A percentile compares a stretch with the other conserved stretches of the same genome.
These are phyloP conservation scores for Acanthamoeba sp. DNA, from an alignment of 208 protist genomes.

Conservation along the genomic window DNA sequence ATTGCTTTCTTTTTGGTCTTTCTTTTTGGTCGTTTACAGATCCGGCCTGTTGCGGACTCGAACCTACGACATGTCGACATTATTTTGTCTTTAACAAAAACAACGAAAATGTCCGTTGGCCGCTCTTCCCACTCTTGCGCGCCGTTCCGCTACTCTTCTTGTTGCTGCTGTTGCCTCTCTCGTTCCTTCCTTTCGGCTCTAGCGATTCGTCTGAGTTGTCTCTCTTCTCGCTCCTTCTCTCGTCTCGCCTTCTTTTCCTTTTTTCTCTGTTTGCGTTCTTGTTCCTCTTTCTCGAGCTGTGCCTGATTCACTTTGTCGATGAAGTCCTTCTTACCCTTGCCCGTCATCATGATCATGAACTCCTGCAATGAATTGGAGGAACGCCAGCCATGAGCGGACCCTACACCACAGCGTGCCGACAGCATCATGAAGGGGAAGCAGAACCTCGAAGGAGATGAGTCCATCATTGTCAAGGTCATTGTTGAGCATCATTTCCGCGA, in stretches of 20 bases:
- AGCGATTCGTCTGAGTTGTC: background rate
- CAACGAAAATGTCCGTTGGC: background rate
- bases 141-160: background rate
- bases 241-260: constrained; percentile 11
- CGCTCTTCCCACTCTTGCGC: background rate
- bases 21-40: too few species aligned
- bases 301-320: background rate
- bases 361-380: too few species aligned
- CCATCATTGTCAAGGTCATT: background rate
- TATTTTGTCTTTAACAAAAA: background rate
- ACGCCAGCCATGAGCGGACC: too few species aligned
- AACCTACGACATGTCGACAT: background rate
- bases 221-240: background rate
- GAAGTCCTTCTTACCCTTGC: constrained; percentile 44
- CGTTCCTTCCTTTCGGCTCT: background rate
- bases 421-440: background rate
- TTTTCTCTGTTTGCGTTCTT: background rate
- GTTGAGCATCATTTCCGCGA: background rate
- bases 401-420: too few species aligned
- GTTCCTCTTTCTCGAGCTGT: background rate
- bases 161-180: background rate
- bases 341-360: constrained; percentile 47
- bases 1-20: too few species aligned
- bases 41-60: background rate
- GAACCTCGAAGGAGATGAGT: constrained; percentile 28